Conservation (phyloP, 2,329 filamentous ascomycete genomes). For the Fusarium sp. region DNA sequence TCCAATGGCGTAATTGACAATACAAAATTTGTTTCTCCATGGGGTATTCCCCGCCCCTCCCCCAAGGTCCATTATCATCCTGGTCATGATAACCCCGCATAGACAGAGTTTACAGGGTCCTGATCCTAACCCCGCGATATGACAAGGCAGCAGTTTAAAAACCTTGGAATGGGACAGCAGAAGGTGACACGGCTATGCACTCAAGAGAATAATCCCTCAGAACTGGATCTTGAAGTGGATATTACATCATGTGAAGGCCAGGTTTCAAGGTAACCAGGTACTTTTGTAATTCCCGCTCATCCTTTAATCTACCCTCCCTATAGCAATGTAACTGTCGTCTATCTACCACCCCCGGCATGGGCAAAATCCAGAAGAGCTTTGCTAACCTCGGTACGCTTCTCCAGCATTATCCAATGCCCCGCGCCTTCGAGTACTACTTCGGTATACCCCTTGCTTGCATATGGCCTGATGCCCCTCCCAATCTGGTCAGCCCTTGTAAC, state of each 20-base stretch:
- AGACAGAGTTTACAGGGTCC: neutral
- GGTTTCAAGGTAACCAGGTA: conserved; percentile 1
- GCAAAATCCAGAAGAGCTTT: conserved; percentile 30
- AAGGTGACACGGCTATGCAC: neutral
- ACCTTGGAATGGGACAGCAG: neutral
- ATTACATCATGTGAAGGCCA: neutral
- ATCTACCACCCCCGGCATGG: neutral
- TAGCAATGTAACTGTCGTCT: neutral
- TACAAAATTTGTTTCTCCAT: neutral
- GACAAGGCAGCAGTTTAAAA: conserved; percentile 25
- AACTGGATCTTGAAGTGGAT: neutral
- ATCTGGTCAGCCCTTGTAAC: conserved; percentile 31
- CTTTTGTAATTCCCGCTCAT: conserved; percentile 1
- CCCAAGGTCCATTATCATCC: too few relatives aligned
- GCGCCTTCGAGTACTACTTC: conserved; percentile 20
- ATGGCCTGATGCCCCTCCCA: conserved; percentile 11
- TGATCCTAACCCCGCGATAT: conserved; percentile 8
- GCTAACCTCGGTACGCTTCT: conserved; percentile 30
- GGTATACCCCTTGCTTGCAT: conserved; percentile 27
- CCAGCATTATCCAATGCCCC: conserved; percentile 44
- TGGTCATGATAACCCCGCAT: neutral
- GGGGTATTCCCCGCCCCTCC: neutral
- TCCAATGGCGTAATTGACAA: neutral
- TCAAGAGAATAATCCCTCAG: conserved; percentile 6
- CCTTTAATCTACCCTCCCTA: too few relatives aligned